These are phyloP conservation scores for Coemansia sp. DNA, from an alignment of 192 early-diverging fungal genomes.

Conservation along the genomic window DNA sequence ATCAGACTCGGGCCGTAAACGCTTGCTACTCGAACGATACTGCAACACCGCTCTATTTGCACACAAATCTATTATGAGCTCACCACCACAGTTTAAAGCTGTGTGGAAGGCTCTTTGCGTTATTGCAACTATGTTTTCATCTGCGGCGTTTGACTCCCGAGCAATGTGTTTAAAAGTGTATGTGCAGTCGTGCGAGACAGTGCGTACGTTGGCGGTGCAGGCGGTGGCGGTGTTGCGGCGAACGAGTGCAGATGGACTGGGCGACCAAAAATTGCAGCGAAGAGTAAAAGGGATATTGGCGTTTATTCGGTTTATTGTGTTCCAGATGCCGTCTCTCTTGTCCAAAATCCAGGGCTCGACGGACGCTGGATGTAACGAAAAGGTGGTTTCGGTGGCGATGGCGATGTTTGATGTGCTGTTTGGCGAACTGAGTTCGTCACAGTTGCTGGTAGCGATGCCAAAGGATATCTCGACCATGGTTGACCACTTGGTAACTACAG, in stretches of 20 bases:
- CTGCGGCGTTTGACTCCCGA: conserved; percentile 19
- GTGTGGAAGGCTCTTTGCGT: conserved; percentile 31
- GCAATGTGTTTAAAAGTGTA: conserved; percentile 21
- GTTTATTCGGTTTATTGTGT: conserved; percentile 41
- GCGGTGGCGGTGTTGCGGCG: conserved; percentile 3
- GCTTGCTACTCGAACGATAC: conserved; percentile 25
- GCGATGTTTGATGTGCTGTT: conserved; percentile 27
- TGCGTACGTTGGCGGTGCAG: conserved; percentile 18
- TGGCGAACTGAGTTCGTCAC: conserved; percentile 15
- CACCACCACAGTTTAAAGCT: conserved; percentile 33
- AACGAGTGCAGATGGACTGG: background rate
- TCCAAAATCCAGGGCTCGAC: background rate
- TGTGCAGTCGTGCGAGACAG: conserved; percentile 21
- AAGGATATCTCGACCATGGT: conserved; percentile 7
- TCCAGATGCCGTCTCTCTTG: conserved; percentile 35
- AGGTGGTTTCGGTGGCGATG: conserved; percentile 10
- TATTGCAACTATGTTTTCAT: conserved; percentile 20
- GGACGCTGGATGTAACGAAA: background rate
- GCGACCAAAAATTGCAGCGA: conserved; percentile 16
- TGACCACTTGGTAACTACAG: conserved; percentile 10
- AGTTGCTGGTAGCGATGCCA: conserved; percentile 1
- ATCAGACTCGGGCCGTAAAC: conserved; percentile 25
- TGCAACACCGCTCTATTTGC: conserved; percentile 11
- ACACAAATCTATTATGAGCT: conserved; percentile 23
- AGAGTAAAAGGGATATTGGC: conserved; percentile 25